Percentiles rank a stretch among this genome's conserved stretches.
phyloP scores from a whole-genome alignment of 352 stramenopile species.

The Paralagenidium karlingii region DNA sequence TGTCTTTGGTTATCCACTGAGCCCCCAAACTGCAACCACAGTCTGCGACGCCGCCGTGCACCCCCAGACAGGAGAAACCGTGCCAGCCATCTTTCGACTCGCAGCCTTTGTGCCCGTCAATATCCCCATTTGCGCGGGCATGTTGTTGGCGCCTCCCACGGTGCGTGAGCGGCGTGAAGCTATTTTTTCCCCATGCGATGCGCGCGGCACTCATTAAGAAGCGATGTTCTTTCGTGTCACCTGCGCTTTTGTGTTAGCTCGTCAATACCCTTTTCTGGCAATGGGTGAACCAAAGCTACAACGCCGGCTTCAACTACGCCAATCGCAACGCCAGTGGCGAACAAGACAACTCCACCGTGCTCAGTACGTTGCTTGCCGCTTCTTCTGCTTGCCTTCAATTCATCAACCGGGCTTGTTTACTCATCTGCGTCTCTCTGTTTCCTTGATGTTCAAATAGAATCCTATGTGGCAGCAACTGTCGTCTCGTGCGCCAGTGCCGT shows the following conservation, averaged over 20 bases:
- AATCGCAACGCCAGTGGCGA: slow-evolving; percentile 79
- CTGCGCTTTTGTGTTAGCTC: slow-evolving; percentile 11
- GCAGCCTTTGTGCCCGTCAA: slow-evolving; percentile 80
- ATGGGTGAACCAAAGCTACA: slow-evolving; percentile 86
- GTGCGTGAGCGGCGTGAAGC: slow-evolving; percentile 10
- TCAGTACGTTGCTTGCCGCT: slow-evolving; percentile 29
- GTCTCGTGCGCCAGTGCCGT: slow-evolving; percentile 72
- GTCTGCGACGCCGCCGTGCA: slow-evolving; percentile 71
- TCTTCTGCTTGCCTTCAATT: not conserved
- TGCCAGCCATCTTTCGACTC: slow-evolving; percentile 54
- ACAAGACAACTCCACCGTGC: slow-evolving; percentile 56
- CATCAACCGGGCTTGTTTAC: too few relatives aligned
- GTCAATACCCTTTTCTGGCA: slow-evolving; percentile 81
- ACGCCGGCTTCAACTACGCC: slow-evolving; percentile 82
- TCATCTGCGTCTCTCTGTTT: too few relatives aligned
- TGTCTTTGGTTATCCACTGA: not conserved
- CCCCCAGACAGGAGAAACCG: slow-evolving; percentile 67
- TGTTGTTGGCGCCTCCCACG: slow-evolving; percentile 67
- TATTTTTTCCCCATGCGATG: not conserved
- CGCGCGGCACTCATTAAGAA: too few relatives aligned
- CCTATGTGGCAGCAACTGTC: slow-evolving; percentile 59
- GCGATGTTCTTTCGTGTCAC: not conserved
- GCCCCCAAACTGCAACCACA: slow-evolving; percentile 9
- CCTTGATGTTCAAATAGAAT: slow-evolving; percentile 43
- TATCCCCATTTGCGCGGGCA: slow-evolving; percentile 77